Conservation (phyloP, 2,329 filamentous ascomycete species). For the Blumeriella jaapii region DNA sequence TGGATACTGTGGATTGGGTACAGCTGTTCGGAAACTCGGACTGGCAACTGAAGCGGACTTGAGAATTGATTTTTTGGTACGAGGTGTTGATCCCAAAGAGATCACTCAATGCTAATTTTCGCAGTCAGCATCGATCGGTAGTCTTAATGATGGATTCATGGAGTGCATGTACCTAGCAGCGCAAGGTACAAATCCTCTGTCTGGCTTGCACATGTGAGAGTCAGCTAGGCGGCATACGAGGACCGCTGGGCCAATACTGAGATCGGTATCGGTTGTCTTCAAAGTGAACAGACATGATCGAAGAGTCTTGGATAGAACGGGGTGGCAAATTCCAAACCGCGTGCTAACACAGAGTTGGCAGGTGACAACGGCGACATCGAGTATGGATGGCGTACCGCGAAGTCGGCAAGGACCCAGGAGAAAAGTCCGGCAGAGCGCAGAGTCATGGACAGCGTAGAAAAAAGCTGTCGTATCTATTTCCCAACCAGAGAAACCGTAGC, state of each 20-base stretch:
- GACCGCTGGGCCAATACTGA: too few species aligned
- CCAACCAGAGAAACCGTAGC: conserved; percentile 61
- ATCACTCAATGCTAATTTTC: conserved; percentile 8
- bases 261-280: too few species aligned
- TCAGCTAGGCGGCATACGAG: background rate
- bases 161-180: conserved; percentile 45
- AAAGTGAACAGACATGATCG: too few species aligned
- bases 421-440: conserved; percentile 14
- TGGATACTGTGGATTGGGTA: conserved; percentile 65
- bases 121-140: conserved; percentile 71
- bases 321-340: too few species aligned
- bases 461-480: conserved; percentile 66
- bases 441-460: conserved; percentile 25
- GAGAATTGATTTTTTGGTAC: conserved; percentile 62
- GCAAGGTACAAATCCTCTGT: conserved; percentile 32
- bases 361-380: conserved; percentile 36
- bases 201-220: background rate
- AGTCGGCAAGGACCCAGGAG: conserved; percentile 13
- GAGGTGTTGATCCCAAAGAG: conserved; percentile 22
- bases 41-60: conserved; percentile 43
- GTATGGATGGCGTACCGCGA: conserved; percentile 29
- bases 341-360: conserved; percentile 14
- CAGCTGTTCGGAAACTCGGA: conserved; percentile 51
- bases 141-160: conserved; percentile 58
- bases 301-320: too few species aligned